Evolutionary conservation across 2,329 filamentous ascomycete species (phyloP), one percentile per base, ranked within the genome.

Genomic region (Chaetomium strumarium): DNA sequence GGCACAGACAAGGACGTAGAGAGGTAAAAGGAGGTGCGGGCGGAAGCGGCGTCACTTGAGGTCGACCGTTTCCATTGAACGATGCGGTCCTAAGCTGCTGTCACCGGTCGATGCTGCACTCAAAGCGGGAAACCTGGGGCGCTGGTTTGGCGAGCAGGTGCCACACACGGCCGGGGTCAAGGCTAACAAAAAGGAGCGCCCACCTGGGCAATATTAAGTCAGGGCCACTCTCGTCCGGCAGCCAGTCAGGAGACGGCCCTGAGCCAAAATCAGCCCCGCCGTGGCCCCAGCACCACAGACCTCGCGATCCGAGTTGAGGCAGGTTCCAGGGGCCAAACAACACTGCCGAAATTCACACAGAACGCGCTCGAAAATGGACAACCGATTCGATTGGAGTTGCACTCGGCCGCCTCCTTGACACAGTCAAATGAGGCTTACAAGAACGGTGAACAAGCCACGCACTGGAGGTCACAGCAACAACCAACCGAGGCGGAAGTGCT

Each of bases 131-230:
- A 57, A 55, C 24, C 43, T 39, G 44, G n/a, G n/a, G 34, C 34
- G 49, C 47, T 52, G 51, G 41, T 51, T 54, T 50, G 43, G 41
- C 20, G 33, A 55, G 53, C 55, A 58, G 20, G 55, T 54, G 52
- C 56, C 49, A 56, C 55, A 56, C 55, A 45, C 44, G 34, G 42
- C 36, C 42, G 37, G 57, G 52, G 44, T 52, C 46, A 51, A 53
- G 39, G 50, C 46, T 59, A 55, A 56, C 58, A 58, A 58, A 60
- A 59, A 60, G 56, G 56, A 59, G 53, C 45, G 43, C 42, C 53
- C 34, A 16, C 34, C 34, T 16, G 7, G 7, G 13, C 55, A 60
- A 58, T 59, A 59, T 56, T 53, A 52, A 57, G 45, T 29, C 17
- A 48, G 49, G 38, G 37, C 44, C 36, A 38, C 46, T 53, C 50